Conservation (phyloP, 2,329 filamentous ascomycete genomes). For the Fusarium torreyae region DNA sequence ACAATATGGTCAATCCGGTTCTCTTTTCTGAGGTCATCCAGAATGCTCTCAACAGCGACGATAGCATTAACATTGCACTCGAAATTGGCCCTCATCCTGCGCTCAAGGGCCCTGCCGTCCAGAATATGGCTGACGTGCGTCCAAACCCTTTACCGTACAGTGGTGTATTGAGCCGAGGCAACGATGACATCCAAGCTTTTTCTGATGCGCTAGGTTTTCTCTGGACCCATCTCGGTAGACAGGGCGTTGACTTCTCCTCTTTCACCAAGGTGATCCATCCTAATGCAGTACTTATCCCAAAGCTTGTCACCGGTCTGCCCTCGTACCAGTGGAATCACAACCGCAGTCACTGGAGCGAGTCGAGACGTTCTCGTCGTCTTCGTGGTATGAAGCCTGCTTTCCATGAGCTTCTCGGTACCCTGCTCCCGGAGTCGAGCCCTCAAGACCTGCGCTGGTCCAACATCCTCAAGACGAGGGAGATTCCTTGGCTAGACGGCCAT, state of each 20-base stretch:
- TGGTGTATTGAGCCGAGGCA: neutral
- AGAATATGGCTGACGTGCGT: neutral
- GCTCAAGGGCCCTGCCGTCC: neutral
- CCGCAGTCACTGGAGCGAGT: neutral
- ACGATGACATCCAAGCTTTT: neutral
- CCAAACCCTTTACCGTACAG: neutral
- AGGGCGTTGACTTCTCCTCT: neutral
- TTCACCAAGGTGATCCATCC: neutral
- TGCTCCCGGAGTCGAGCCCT: neutral
- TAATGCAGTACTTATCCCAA: too few species aligned
- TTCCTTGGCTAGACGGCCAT: neutral
- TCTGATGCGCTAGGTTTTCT: neutral
- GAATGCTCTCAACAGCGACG: neutral
- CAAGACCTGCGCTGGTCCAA: neutral
- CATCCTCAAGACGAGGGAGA: neutral
- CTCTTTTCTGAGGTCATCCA: neutral
- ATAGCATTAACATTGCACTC: neutral
- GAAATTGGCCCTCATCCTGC: conserved; percentile 6
- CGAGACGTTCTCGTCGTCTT: neutral
- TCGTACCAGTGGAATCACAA: neutral
- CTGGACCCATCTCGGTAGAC: neutral
- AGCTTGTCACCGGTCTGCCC: neutral
- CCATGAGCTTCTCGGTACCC: neutral
- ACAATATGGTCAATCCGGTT: neutral
- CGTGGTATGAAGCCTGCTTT: neutral